Percentiles rank a stretch among this genome's conserved stretches.
Conservation (phyloP, 2,329 filamentous ascomycete genomes). For the Penicillium sp. region DNA sequence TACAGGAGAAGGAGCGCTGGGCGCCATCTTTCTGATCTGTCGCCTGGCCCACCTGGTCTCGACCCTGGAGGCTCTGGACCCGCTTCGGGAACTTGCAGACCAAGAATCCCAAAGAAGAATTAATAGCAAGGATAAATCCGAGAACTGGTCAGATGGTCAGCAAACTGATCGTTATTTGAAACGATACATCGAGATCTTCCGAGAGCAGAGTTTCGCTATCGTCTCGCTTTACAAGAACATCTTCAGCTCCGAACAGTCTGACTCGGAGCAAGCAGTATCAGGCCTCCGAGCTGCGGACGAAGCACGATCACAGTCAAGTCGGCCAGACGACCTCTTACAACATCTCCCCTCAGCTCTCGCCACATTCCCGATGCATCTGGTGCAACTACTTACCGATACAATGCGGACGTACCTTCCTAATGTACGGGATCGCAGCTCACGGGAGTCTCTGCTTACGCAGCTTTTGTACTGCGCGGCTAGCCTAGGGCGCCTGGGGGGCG, state of each 20-base stretch:
- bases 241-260: constrained; percentile 61
- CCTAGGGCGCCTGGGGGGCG: constrained; percentile 81
- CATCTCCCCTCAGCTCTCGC: constrained; percentile 72
- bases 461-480: constrained; percentile 91
- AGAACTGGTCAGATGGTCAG: constrained; percentile 61
- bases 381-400: constrained; percentile 76
- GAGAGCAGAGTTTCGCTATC: constrained; percentile 94
- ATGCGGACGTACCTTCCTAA: constrained; percentile 74
- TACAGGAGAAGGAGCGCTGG: constrained; percentile 66
- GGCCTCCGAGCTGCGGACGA: constrained; percentile 29
- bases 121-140: constrained; percentile 25
- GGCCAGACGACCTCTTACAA: constrained; percentile 33
- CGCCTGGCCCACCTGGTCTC: constrained; percentile 74
- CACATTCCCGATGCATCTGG: constrained; percentile 80
- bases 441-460: constrained; percentile 87
- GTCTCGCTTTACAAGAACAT: constrained; percentile 92
- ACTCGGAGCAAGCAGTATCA: constrained; percentile 29
- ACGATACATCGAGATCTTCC: constrained; percentile 93
- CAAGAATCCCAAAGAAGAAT: constrained; percentile 64
- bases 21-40: constrained; percentile 83
- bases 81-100: constrained; percentile 82
- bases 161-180: constrained; percentile 95
- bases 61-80: constrained; percentile 79
- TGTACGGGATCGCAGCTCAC: constrained; percentile 72
- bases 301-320: constrained; percentile 20